Evolutionary conservation across 371 early-diverging fungal genomes (phyloP).

Genomic region (Capillidium heterosporum): DNA sequence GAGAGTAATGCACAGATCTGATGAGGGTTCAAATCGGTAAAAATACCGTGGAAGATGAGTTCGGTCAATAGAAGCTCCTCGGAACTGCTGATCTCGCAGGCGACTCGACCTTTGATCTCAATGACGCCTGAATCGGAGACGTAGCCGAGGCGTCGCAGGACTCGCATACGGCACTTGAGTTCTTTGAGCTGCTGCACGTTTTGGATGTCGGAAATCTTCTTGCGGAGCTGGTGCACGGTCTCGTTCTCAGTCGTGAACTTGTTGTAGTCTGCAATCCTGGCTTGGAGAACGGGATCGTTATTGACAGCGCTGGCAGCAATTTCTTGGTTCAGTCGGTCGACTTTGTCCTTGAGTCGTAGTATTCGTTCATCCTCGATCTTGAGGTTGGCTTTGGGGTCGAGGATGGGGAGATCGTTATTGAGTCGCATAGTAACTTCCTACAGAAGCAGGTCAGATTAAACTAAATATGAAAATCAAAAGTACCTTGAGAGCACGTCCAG

Average conservation of each 20-base stretch:
- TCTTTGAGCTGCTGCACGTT: slow-evolving; percentile 44
- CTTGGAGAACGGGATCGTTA: not conserved
- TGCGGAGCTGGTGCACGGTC: not conserved
- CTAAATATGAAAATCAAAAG: too few relatives aligned
- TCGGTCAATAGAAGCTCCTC: slow-evolving; percentile 97
- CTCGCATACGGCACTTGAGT: slow-evolving; percentile 72
- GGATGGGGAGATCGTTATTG: not conserved
- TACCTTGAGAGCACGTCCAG: too few relatives aligned
- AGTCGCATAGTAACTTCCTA: too few relatives aligned
- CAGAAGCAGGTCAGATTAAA: too few relatives aligned
- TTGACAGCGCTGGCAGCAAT: slow-evolving; percentile 35
- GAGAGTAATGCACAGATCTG: slow-evolving; percentile 84
- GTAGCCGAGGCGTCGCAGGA: slow-evolving; percentile 80
- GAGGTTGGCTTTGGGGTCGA: not conserved
- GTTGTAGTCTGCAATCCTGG: not conserved
- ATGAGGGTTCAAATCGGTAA: slow-evolving; percentile 81
- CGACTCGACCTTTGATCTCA: slow-evolving; percentile 95
- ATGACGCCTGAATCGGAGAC: slow-evolving; percentile 67
- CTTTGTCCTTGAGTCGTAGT: slow-evolving; percentile 41
- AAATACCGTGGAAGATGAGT: slow-evolving; percentile 96
- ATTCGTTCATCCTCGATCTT: slow-evolving; percentile 22
- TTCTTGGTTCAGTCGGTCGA: not conserved
- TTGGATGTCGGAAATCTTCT: not conserved
- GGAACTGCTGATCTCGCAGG: slow-evolving; percentile 96
- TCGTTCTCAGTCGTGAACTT: not conserved